Evolutionary conservation across 805 yeast species (phyloP).

Genomic region (Kuraishia molischiana): DNA sequence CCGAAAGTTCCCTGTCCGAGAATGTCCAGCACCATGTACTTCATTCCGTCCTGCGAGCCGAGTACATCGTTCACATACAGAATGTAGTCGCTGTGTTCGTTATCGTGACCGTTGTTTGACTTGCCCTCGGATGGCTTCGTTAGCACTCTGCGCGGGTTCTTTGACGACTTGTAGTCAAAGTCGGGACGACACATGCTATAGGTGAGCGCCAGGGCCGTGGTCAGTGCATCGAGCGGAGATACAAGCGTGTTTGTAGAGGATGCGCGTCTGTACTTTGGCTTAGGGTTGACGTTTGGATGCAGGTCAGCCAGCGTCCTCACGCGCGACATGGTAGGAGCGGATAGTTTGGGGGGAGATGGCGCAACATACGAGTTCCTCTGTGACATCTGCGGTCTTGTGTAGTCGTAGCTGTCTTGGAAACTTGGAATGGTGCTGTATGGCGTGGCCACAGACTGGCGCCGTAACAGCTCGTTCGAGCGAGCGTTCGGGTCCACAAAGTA

Average conservation of each 20-base stretch:
- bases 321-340: conserved; percentile 34
- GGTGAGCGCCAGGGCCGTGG: conserved; percentile 68
- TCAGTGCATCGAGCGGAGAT: conserved; percentile 75
- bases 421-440: neutral
- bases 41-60: conserved; percentile 77
- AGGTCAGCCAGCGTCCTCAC: conserved; percentile 39
- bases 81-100: conserved; percentile 83
- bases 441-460: conserved; percentile 4
- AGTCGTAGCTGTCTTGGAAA: conserved; percentile 1
- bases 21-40: conserved; percentile 81
- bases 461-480: neutral
- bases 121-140: conserved; percentile 88
- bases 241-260: conserved; percentile 53
- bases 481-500: conserved; percentile 2
- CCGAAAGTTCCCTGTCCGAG: conserved; percentile 98
- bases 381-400: conserved; percentile 5
- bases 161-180: conserved; percentile 72
- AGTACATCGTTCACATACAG: conserved; percentile 89
- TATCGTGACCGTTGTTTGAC: conserved; percentile 77
- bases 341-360: neutral
- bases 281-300: conserved; percentile 48
- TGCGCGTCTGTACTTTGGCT: conserved; percentile 64
- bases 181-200: conserved; percentile 79
- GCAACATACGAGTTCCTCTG: neutral
- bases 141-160: conserved; percentile 85